Base-by-base conservation (phyloP, 176 grass and related monocot genomes). In the Carex pumila region DNA sequence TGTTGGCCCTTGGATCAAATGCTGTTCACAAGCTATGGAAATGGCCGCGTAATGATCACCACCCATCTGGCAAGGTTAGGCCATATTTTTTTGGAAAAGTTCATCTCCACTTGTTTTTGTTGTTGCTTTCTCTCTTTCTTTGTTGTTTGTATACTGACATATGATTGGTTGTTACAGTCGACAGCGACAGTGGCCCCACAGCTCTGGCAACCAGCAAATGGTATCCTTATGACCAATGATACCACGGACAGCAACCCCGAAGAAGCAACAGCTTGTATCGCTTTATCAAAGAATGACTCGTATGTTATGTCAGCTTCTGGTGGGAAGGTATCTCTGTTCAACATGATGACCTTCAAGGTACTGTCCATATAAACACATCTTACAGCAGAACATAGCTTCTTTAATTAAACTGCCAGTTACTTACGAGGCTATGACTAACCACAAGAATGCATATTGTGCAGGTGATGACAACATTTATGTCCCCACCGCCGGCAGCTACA, bases 301-400 rank as follows among this genome's bases (percentile, higher is more conserved):
- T 99, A 99, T 85, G 97, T 99, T 69, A 99, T 99, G 97, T 99
- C 93, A 67, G 97, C 93, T 57, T 99, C 97, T 88, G 97, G 97
- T 57, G 97, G 97, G 62, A 99, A 99, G 85, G 93, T 99, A 41
- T 99, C 93, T 12, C 81, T 99, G 63, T 99, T 99, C 88, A 99
- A 99, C 86, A 99, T 99, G 97, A 99, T 99, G 97, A 99, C 97
- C 34, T 99, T 95, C 88, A 99, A 99, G 91, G 96, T 95, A 89
- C 47, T 14, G 15, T 63, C 54, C 1, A 47, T 62, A 63, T 49
- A 81, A 14, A 63, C 32, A 47, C 49, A 32, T 13, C 22, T 34
- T 56, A 34, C 5, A 34, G 7, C 3, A 55, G 8, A 61, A 63
- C 54, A 13, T 6, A 63, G 58, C 63, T 36, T 80, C 17, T 56